These are phyloP conservation scores for Kurtzmaniella quercitrusa DNA, from an alignment of 1,139 yeast species.

Conservation along the genomic window DNA sequence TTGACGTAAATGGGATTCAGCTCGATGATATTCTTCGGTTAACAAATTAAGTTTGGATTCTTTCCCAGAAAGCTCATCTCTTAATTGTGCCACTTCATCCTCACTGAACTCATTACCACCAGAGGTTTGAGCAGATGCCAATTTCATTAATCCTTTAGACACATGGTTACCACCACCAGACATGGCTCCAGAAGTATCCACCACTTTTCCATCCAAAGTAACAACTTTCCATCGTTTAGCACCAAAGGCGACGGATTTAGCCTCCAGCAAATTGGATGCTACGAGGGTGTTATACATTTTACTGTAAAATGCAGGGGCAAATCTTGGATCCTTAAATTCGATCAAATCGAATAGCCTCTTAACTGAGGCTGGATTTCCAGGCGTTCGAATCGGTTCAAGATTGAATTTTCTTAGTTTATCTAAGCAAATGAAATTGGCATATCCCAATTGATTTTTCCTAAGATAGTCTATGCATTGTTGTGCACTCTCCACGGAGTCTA, in stretches of 20 bases:
- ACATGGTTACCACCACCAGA: slow-evolving; percentile 88
- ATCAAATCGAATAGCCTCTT: slow-evolving; percentile 86
- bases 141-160: slow-evolving; percentile 62
- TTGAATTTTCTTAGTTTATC: slow-evolving; percentile 68
- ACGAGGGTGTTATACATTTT: slow-evolving; percentile 85
- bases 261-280: slow-evolving; percentile 73
- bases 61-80: slow-evolving; percentile 46
- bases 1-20: slow-evolving; percentile 55
- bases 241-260: slow-evolving; percentile 87
- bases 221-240: slow-evolving; percentile 80
- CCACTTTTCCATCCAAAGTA: slow-evolving; percentile 85
- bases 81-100: slow-evolving; percentile 56
- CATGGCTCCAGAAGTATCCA: slow-evolving; percentile 95
- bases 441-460: slow-evolving; percentile 80
- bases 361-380: slow-evolving; percentile 62
- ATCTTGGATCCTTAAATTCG: slow-evolving; percentile 58
- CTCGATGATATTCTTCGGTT: slow-evolving; percentile 50
- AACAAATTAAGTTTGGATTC: slow-evolving; percentile 56
- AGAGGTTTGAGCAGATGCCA: slow-evolving; percentile 27
- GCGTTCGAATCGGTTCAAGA: slow-evolving; percentile 56
- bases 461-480: slow-evolving; percentile 87
- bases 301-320: slow-evolving; percentile 85
- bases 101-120: slow-evolving; percentile 30
- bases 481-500: slow-evolving; percentile 89
- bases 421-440: slow-evolving; percentile 81